Evolutionary conservation across 2,329 filamentous ascomycete genomes (phyloP).

Genomic region (Lasiodiplodia gonubiensis): DNA sequence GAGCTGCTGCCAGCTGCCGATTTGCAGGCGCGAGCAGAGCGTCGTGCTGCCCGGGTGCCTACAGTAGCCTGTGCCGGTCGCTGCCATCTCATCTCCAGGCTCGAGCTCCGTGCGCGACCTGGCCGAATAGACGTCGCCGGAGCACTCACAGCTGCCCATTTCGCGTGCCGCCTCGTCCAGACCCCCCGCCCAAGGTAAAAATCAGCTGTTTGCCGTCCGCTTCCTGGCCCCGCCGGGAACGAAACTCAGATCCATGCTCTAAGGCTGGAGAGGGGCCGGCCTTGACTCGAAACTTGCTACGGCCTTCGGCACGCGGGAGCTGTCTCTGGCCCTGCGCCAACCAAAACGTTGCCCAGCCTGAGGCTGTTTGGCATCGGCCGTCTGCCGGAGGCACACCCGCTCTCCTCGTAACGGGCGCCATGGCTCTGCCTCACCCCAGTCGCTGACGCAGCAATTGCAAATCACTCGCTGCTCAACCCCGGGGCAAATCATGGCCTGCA

Average conservation of each 20-base stretch:
- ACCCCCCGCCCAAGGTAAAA: constrained; percentile 20
- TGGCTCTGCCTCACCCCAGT: constrained; percentile 13
- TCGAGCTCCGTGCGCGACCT: constrained; percentile 1
- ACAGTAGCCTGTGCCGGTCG: constrained; percentile 15
- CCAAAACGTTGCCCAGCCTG: constrained; percentile 14
- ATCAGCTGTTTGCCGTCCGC: constrained; percentile 18
- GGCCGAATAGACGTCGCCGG: constrained; percentile 15
- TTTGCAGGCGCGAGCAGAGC: constrained; percentile 3
- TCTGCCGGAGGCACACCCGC: constrained; percentile 20
- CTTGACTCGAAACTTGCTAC: constrained; percentile 19
- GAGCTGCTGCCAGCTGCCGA: constrained; percentile 11
- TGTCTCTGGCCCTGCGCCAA: constrained; percentile 3
- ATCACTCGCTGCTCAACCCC: constrained; percentile 27
- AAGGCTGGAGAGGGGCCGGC: constrained; percentile 11
- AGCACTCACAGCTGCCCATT: background rate
- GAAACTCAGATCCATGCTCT: constrained; percentile 3
- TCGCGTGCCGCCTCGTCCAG: constrained; percentile 17
- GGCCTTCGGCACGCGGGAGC: constrained; percentile 11
- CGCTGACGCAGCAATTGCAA: constrained; percentile 25
- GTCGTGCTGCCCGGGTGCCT: constrained; percentile 14
- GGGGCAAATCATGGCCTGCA: constrained; percentile 21
- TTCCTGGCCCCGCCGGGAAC: constrained; percentile 10
- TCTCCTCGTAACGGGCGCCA: constrained; percentile 7
- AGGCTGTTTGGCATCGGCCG: constrained; percentile 10
- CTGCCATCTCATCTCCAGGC: background rate